Percentiles rank a stretch among this genome's conserved stretches.
Evolutionary conservation across 1,284 basidiomycete species (phyloP).

Genomic region (Bondarzewia mesenterica): DNA sequence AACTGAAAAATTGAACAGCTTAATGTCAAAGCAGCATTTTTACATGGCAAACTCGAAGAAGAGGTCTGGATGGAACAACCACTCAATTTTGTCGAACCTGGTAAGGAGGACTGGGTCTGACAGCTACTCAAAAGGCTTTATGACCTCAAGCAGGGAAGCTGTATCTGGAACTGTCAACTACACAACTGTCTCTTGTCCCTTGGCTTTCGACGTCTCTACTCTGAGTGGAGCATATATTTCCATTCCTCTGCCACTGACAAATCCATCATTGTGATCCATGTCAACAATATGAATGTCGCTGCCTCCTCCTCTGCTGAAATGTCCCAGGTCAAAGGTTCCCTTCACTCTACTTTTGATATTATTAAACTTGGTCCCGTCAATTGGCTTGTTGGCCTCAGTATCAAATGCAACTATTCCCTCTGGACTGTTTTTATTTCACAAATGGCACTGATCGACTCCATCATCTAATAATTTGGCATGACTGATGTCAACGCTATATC

Average conservation of each 20-base stretch:
- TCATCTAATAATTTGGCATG: slow-evolving; percentile 26
- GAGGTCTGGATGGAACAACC: slow-evolving; percentile 18
- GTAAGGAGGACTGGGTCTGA: slow-evolving; percentile 10
- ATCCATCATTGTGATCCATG: slow-evolving; percentile 13
- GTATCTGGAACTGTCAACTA: slow-evolving; percentile 12
- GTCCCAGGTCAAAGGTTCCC: slow-evolving; percentile 19
- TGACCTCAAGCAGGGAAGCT: slow-evolving; percentile 19
- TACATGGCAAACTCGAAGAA: slow-evolving; percentile 19
- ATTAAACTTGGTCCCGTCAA: slow-evolving; percentile 15
- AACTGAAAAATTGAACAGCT: slow-evolving; percentile 23
- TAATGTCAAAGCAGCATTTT: slow-evolving; percentile 26
- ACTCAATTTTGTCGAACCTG: slow-evolving; percentile 11
- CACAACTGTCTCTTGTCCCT: background rate
- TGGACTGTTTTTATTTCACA: slow-evolving; percentile 27
- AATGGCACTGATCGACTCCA: slow-evolving; percentile 27
- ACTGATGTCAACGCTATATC: too few species aligned
- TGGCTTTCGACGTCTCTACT: slow-evolving; percentile 4
- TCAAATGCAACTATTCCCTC: slow-evolving; percentile 20
- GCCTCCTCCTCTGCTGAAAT: slow-evolving; percentile 13
- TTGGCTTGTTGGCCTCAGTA: slow-evolving; percentile 17
- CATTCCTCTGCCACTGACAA: background rate
- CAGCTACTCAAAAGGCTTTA: slow-evolving; percentile 15
- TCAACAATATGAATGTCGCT: slow-evolving; percentile 21
- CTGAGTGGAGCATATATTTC: slow-evolving; percentile 4
- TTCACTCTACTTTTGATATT: slow-evolving; percentile 14